Percentiles rank a stretch among this genome's conserved stretches.
These are phyloP conservation scores for Oxyria digyna DNA, from an alignment of 148 eudicot species.

Conservation along the genomic window DNA sequence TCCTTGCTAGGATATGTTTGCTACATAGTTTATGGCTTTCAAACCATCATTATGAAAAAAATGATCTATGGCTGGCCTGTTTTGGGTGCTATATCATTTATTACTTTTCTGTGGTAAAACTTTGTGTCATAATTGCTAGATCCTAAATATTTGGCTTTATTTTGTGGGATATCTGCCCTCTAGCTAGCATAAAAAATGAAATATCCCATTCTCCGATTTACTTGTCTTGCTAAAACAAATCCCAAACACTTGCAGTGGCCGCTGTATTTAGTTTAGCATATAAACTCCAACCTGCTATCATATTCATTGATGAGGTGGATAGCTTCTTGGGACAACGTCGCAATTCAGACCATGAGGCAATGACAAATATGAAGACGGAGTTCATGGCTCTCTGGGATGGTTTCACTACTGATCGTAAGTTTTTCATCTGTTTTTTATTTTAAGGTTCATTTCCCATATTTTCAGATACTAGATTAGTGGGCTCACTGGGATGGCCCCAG, in stretches of 20 bases:
- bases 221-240: not conserved
- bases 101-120: not conserved
- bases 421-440: not conserved
- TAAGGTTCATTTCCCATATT: not conserved
- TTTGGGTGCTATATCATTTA: not conserved
- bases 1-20: too few species aligned
- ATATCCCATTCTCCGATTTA: not conserved
- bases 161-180: not conserved
- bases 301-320: constrained; percentile 91
- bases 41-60: not conserved
- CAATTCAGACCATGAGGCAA: constrained; percentile 78
- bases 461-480: not conserved
- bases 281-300: constrained; percentile 93
- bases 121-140: not conserved
- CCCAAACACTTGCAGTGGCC: constrained; percentile 48
- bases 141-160: not conserved
- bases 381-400: constrained; percentile 99
- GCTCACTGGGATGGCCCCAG: not conserved
- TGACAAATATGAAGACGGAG: constrained; percentile 89
- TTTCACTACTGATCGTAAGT: constrained; percentile 83
- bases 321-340: constrained; percentile 93
- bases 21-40: not conserved
- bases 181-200: not conserved
- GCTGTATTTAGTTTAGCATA: constrained; percentile 90
- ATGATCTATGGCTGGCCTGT: constrained; percentile 1